Percentiles rank a stretch among this genome's conserved stretches.
phyloP scores from a whole-genome alignment of 225 moss, liverwort and hornwort species.

The Sphagnum tenellum region DNA sequence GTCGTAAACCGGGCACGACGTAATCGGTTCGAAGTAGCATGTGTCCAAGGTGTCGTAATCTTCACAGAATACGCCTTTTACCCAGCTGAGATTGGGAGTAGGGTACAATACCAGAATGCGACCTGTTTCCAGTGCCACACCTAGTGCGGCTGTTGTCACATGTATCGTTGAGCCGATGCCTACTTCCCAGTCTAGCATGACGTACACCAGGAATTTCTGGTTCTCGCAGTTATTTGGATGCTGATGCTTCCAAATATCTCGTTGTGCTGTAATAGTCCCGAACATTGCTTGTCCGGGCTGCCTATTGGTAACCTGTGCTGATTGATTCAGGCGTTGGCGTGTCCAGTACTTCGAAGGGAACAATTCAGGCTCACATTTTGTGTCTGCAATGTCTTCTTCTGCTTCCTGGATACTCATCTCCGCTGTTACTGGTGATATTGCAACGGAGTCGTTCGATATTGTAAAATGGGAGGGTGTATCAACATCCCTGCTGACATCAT shows the following conservation, averaged over 20 bases:
- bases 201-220: conserved; percentile 35
- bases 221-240: conserved; percentile 27
- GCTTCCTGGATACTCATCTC: too few species aligned
- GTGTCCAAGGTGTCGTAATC: conserved; percentile 20
- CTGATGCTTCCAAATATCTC: conserved; percentile 38
- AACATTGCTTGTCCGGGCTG: conserved; percentile 18
- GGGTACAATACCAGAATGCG: conserved; percentile 41
- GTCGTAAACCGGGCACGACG: conserved; percentile 24
- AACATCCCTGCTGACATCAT: too few species aligned
- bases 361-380: too few species aligned
- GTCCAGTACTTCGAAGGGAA: too few species aligned
- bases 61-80: conserved; percentile 33
- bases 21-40: conserved; percentile 39
- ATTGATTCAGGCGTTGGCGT: too few species aligned
- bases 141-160: conserved; percentile 22
- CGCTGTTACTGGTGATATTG: too few species aligned
- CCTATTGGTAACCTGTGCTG: background rate
- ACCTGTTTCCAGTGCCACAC: conserved; percentile 32
- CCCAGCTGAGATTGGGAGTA: conserved; percentile 32
- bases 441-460: too few species aligned
- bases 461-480: too few species aligned
- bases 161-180: conserved; percentile 36
- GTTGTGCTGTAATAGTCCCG: conserved; percentile 29
- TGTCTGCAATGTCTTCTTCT: too few species aligned
- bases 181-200: conserved; percentile 21